Base-by-base conservation (phyloP, 1,284 basidiomycete species). In the Cryptococcus sp. region DNA sequence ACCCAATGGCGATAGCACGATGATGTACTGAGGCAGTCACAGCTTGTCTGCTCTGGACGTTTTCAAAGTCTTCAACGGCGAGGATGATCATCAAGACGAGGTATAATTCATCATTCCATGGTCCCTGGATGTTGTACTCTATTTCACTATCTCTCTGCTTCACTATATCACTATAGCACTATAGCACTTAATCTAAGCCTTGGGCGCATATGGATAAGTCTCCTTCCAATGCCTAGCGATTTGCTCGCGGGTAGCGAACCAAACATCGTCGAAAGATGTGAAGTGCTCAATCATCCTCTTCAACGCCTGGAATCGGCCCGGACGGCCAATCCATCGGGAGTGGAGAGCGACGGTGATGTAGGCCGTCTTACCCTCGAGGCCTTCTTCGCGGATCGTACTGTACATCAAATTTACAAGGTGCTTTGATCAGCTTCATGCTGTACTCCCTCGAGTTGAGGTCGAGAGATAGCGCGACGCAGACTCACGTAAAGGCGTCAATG, bases 251-350 rank as follows among this genome's bases (percentile, higher is more conserved):
- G 40, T 50, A 20, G 46, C 44, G 22, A 55, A 25, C 53, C 53
- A 55, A 19, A 55, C 53, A 20, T 27, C 44, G 17, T 45, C 42
- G n/a, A 71, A 69, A 17, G 68, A 59, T 17, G 66, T 54, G 50
- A 80, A 69, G 59, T 80, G 73, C 52, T 78, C 74, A 6, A 81
- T 60, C 53, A 81, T 78, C 35, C 66, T 60, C 62, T 76, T 72
- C 38, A 81, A 58, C 1, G 74, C 76, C 13, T 68, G 67, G 54
- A 80, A 78, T 17, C 79, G 65, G 3, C 78, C 80, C 0, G 80
- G 78, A 22, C 80, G 67, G 23, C 79, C 79, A 7, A 80, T 73
- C 40, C 79, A 74, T 41, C 73, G 60, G 3, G 70, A 65, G 50
- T 75, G 73, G 1, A 75, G 57, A 4, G 69, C 71, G 17, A 72